Evolutionary conservation across 2,329 filamentous ascomycete species (phyloP).

Genomic region (Sphaerulina populicola): DNA sequence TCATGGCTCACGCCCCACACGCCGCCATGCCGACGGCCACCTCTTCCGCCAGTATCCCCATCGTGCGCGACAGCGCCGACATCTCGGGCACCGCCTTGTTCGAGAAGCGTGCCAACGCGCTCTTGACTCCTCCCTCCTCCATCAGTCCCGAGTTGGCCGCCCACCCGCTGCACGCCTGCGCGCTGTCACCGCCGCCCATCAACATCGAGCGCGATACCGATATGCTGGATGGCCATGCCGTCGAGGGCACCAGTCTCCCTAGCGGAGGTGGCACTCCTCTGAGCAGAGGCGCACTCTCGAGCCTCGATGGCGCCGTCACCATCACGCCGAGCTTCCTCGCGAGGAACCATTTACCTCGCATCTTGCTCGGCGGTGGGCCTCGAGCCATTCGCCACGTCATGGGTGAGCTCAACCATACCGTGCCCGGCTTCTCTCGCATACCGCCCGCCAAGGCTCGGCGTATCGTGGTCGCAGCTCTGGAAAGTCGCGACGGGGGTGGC

Average conservation of each 20-base stretch:
- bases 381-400: conserved; percentile 92
- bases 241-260: conserved; percentile 37
- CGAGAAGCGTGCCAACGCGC: conserved; percentile 38
- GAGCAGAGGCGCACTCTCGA: conserved; percentile 46
- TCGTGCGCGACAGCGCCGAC: conserved; percentile 21
- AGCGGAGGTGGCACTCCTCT: conserved; percentile 32
- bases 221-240: conserved; percentile 48
- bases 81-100: conserved; percentile 25
- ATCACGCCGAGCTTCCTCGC: conserved; percentile 82
- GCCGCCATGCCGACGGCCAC: conserved; percentile 33
- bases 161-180: conserved; percentile 59
- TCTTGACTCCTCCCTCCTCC: conserved; percentile 90
- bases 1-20: conserved; percentile 30
- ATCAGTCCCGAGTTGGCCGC: conserved; percentile 82
- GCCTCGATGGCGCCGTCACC: conserved; percentile 63
- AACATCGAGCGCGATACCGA: conserved; percentile 79
- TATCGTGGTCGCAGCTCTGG: conserved; percentile 83
- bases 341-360: conserved; percentile 81
- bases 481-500: conserved; percentile 59
- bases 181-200: conserved; percentile 40
- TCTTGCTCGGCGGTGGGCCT: conserved; percentile 81
- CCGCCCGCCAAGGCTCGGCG: conserved; percentile 82
- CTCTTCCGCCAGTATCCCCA: conserved; percentile 27
- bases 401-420: conserved; percentile 83
- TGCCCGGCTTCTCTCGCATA: conserved; percentile 85